Percentiles rank a stretch among this genome's conserved stretches.
phyloP scores from a whole-genome alignment of 306 rosid species.

The Ammopiptanthus mongolicus region DNA sequence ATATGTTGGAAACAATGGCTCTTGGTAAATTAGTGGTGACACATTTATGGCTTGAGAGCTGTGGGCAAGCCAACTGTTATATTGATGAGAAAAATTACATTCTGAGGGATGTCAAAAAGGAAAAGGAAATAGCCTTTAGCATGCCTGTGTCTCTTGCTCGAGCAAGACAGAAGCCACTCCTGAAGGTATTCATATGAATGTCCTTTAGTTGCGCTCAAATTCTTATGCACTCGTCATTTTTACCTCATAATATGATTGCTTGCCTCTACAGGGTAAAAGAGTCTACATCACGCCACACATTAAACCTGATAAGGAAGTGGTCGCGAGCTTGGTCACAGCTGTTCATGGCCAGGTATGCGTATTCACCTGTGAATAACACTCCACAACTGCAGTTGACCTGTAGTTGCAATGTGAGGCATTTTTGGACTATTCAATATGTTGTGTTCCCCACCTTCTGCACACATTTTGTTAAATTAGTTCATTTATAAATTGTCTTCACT shows the following conservation, averaged over 20 bases:
- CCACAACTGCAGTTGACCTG: conserved; percentile 16
- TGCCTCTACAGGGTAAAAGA: conserved; percentile 32
- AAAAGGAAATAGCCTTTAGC: conserved; percentile 84
- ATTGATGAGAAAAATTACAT: conserved; percentile 78
- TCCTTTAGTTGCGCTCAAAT: conserved; percentile 4
- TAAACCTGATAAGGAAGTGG: conserved; percentile 43
- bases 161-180: conserved; percentile 69
- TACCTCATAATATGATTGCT: conserved; percentile 19
- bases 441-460: not conserved
- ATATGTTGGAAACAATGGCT: conserved; percentile 93
- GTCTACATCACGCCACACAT: conserved; percentile 41
- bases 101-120: conserved; percentile 74
- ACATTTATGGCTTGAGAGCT: conserved; percentile 80
- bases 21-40: conserved; percentile 81
- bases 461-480: not conserved
- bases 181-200: conserved; percentile 42
- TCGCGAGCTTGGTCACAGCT: conserved; percentile 34
- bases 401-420: conserved; percentile 1
- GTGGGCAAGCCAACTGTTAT: conserved; percentile 77
- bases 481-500: conserved; percentile 8
- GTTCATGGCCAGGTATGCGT: conserved; percentile 47
- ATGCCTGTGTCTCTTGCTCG: conserved; percentile 71
- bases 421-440: not conserved
- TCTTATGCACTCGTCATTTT: not conserved
- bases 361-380: conserved; percentile 3